Base-by-base conservation (phyloP, 2,329 filamentous ascomycete genomes). In the Ceratocystis cubensis region DNA sequence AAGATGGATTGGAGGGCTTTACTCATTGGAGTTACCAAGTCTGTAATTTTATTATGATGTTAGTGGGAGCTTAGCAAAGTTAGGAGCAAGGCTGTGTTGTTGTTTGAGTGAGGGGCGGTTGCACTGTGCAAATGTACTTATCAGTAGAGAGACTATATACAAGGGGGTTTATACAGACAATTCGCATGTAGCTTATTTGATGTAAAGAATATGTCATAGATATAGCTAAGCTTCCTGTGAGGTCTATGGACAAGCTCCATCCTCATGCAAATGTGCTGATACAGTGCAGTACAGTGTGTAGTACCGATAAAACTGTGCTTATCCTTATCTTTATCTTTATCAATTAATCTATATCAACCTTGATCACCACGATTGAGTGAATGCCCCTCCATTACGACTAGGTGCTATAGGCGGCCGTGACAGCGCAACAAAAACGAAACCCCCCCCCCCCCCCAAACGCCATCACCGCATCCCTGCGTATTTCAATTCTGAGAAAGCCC, bases 321-420 rank as follows among this genome's bases (percentile, higher is more conserved):
- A 57, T 61, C 46, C 5, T 56, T 69, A 56, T 61, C 33, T 1
- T 65, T 59, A 56, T 61, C 46, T 1, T 56, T 69, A 69, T 69
- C 67, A 64, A 69, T 69, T 61, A 66, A 69, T 68, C 65, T 63
- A 20, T 7, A 63, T 41, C n/a, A 57, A 62, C 57, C 41, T 61
- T 25, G 28, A 20, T 48, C 61, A 56, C 57, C 5, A 56, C 22
- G 17, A 37, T 3, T 17, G 7, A 59, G 28, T 5, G n/a, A 37
- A 13, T 63, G 37, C 61, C 61, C 61, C 61, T 48, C 61, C 45
- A 45, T 45, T 45, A 44, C 37, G 17, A 46, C 25, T 15, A 63
- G 25, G 25, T 63, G 45, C 15, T 48, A 63, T 63, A 45, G 13
- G 37, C 22, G n/a, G 37, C 37, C 61, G 20, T 63, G 33, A 45